These are phyloP conservation scores for Dalechampia spathulata DNA, from an alignment of 441 rosid genomes.

Conservation along the genomic window DNA sequence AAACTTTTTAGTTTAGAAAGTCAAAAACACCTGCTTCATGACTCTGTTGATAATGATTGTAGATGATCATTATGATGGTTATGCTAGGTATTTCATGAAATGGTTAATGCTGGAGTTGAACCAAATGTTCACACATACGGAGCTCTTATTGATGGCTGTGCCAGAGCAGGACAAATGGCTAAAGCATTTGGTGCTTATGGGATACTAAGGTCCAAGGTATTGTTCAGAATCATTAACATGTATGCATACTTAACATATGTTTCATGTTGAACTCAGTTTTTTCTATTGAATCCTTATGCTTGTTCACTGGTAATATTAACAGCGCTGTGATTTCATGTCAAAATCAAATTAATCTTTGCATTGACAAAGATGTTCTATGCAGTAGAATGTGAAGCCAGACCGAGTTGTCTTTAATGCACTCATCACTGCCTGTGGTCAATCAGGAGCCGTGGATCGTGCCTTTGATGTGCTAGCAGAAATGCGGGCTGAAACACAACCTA, in stretches of 20 bases:
- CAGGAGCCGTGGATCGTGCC: slow-evolving; percentile 96
- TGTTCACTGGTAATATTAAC: not conserved
- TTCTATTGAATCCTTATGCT: not conserved
- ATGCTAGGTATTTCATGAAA: slow-evolving; percentile 76
- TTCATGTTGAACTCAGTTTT: not conserved
- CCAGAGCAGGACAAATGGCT: slow-evolving; percentile 89
- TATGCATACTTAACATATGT: slow-evolving; percentile 1
- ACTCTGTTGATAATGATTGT: not conserved
- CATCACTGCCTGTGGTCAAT: slow-evolving; percentile 90
- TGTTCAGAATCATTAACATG: slow-evolving; percentile 2
- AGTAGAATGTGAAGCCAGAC: slow-evolving; percentile 99
- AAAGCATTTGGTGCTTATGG: slow-evolving; percentile 99
- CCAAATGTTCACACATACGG: slow-evolving; percentile 91
- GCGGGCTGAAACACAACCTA: slow-evolving; percentile 67
- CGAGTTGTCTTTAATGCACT: slow-evolving; percentile 96
- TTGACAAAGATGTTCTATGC: slow-evolving; percentile 50
- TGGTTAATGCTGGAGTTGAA: slow-evolving; percentile 85
- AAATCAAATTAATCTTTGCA: slow-evolving; percentile 22
- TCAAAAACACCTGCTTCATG: not conserved
- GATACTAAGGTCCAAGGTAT: slow-evolving; percentile 94
- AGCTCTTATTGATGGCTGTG: slow-evolving; percentile 97
- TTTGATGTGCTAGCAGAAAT: slow-evolving; percentile 95
- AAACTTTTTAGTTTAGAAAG: no score
- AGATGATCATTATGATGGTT: not conserved
- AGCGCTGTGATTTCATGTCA: slow-evolving; percentile 5